Percentiles rank a stretch among this genome's conserved stretches.
These are phyloP conservation scores for Shiraia sp. DNA, from an alignment of 2,329 filamentous ascomycete species.

Conservation along the genomic window DNA sequence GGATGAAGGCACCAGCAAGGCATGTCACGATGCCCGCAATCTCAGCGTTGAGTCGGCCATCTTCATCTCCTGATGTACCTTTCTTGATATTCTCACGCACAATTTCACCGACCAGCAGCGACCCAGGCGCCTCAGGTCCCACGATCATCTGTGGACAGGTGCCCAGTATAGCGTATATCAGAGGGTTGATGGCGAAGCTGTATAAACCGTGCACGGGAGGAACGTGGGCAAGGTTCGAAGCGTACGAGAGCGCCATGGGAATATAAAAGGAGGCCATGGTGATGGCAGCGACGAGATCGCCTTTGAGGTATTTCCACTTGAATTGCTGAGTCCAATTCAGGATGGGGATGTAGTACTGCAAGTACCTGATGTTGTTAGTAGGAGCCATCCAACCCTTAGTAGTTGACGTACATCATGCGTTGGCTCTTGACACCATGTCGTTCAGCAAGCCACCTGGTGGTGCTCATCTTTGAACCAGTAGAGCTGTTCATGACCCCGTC, in stretches of 20 bases:
- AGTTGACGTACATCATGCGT: slow-evolving; percentile 61
- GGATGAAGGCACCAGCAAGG: slow-evolving; percentile 83
- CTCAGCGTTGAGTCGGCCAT: slow-evolving; percentile 74
- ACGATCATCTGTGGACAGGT: slow-evolving; percentile 93
- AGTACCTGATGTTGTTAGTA: slow-evolving; percentile 52
- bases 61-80: slow-evolving; percentile 66
- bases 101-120: slow-evolving; percentile 84
- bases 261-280: slow-evolving; percentile 99
- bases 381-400: not conserved
- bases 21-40: slow-evolving; percentile 88
- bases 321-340: slow-evolving; percentile 92
- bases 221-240: slow-evolving; percentile 88
- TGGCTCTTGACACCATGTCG: slow-evolving; percentile 74
- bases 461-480: slow-evolving; percentile 66
- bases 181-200: slow-evolving; percentile 87
- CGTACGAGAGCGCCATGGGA: slow-evolving; percentile 92
- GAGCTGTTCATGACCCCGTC: slow-evolving; percentile 48
- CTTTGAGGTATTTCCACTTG: slow-evolving; percentile 76
- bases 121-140: slow-evolving; percentile 92
- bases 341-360: slow-evolving; percentile 91
- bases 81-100: slow-evolving; percentile 75
- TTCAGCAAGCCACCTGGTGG: slow-evolving; percentile 71
- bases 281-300: slow-evolving; percentile 83
- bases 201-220: slow-evolving; percentile 94
- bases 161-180: slow-evolving; percentile 88